Evolutionary conservation across 768 basidiomycete species (phyloP).

Genomic region (Dentipellis sp.): DNA sequence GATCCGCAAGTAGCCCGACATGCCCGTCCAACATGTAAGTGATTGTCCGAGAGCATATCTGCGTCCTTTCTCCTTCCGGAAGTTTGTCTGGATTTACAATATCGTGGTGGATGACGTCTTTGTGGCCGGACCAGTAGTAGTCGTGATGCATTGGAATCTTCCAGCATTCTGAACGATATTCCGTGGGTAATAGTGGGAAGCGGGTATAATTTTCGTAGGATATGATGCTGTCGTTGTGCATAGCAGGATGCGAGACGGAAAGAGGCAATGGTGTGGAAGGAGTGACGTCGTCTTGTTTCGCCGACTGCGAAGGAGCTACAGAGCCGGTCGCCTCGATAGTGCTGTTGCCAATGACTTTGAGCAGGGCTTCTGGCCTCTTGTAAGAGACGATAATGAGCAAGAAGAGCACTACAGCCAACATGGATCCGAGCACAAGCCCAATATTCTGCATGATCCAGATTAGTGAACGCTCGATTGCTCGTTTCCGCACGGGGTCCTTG

Average conservation of each 20-base stretch:
- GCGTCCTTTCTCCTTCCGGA: conserved; percentile 17
- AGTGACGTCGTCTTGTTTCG: conserved; percentile 15
- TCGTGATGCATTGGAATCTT: conserved; percentile 41
- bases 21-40: conserved; percentile 65
- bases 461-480: neutral
- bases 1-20: conserved; percentile 55
- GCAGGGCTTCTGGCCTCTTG: conserved; percentile 37
- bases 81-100: conserved; percentile 22
- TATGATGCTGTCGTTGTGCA: conserved; percentile 18
- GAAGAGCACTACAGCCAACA: conserved; percentile 36
- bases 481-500: conserved; percentile 2
- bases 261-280: neutral
- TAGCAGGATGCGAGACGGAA: neutral
- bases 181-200: conserved; percentile 46
- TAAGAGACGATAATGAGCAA: conserved; percentile 39
- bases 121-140: conserved; percentile 40
- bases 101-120: conserved; percentile 17
- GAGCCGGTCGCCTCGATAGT: conserved; percentile 9
- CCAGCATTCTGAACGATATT: conserved; percentile 51
- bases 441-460: conserved; percentile 13
- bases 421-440: conserved; percentile 37
- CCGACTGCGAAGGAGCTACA: conserved; percentile 12
- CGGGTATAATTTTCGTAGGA: conserved; percentile 50
- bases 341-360: conserved; percentile 31
- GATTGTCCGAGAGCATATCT: conserved; percentile 49